These are phyloP conservation scores for Paraphoma chrysanthemicola DNA, from an alignment of 2,329 filamentous ascomycete species.

Conservation along the genomic window DNA sequence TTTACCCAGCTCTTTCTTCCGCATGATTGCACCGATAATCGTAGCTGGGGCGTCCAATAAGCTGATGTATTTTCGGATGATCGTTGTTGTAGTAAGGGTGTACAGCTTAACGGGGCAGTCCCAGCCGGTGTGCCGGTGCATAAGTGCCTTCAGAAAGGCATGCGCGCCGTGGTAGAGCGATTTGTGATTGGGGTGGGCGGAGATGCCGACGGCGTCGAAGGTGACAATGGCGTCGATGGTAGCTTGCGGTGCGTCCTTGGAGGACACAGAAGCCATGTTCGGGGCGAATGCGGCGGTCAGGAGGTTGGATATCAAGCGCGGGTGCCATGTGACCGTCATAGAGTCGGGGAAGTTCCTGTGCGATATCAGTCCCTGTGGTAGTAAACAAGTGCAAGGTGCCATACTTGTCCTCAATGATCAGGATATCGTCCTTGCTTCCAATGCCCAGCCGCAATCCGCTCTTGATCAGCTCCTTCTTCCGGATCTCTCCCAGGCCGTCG, in stretches of 20 bases:
- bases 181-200: conserved; percentile 90
- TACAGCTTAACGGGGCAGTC: conserved; percentile 82
- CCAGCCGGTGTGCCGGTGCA: conserved; percentile 69
- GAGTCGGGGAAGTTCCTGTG: conserved; percentile 80
- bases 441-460: conserved; percentile 81
- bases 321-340: conserved; percentile 81
- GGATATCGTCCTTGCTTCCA: conserved; percentile 76
- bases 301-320: conserved; percentile 71
- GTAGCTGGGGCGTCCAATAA: conserved; percentile 79
- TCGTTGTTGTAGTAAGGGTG: conserved; percentile 75
- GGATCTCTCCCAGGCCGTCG: conserved; percentile 82
- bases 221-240: conserved; percentile 85
- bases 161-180: conserved; percentile 84
- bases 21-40: conserved; percentile 63
- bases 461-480: conserved; percentile 82
- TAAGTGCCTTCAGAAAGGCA: conserved; percentile 72
- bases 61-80: conserved; percentile 81
- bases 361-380: conserved; percentile 1
- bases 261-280: conserved; percentile 56
- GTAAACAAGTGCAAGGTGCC: conserved; percentile 6
- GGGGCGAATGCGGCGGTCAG: conserved; percentile 78
- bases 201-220: conserved; percentile 84
- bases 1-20: conserved; percentile 59
- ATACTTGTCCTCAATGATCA: conserved; percentile 81
- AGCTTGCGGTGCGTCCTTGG: conserved; percentile 56